Conservation (phyloP, 768 basidiomycete genomes). For the Lactarius quietus region DNA sequence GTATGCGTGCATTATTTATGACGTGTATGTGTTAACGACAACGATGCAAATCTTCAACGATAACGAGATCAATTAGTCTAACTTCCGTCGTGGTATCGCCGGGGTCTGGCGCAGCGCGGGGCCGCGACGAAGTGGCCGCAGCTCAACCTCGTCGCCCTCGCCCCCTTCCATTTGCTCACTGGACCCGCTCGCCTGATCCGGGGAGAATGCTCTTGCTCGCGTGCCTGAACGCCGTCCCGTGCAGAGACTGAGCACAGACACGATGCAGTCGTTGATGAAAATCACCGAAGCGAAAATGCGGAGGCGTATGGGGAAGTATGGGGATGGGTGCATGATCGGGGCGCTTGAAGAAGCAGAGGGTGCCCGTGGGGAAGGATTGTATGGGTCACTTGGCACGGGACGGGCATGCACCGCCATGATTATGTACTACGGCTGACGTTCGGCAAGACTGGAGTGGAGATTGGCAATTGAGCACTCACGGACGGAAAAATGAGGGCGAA, state of each 20-base stretch:
- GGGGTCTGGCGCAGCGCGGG: constrained; percentile 15
- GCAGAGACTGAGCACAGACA: constrained; percentile 57
- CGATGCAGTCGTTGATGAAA: constrained; percentile 68
- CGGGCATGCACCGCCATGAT: constrained; percentile 79
- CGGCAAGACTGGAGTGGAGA: neutral
- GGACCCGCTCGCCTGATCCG: constrained; percentile 39
- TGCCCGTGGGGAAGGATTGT: constrained; percentile 46
- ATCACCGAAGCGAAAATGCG: constrained; percentile 74
- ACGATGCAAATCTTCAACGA: neutral
- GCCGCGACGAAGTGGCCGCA: constrained; percentile 22
- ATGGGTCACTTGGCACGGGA: constrained; percentile 74
- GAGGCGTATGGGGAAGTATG: constrained; percentile 74
- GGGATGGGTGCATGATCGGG: constrained; percentile 60
- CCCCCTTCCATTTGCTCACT: constrained; percentile 65
- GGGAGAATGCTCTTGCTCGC: constrained; percentile 26
- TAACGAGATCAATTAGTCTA: constrained; percentile 12
- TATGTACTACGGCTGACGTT: constrained; percentile 53
- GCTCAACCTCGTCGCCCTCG: constrained; percentile 33
- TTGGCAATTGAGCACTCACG: constrained; percentile 42
- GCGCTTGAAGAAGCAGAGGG: constrained; percentile 22
- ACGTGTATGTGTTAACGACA: constrained; percentile 1
- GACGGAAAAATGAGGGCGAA: constrained; percentile 81
- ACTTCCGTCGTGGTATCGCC: constrained; percentile 15
- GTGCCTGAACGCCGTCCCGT: constrained; percentile 28
- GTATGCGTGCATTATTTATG: neutral